Percentiles rank a stretch among this genome's conserved stretches.
Evolutionary conservation across 2,329 filamentous ascomycete species (phyloP).

Genomic region (Botrytis medusae): DNA sequence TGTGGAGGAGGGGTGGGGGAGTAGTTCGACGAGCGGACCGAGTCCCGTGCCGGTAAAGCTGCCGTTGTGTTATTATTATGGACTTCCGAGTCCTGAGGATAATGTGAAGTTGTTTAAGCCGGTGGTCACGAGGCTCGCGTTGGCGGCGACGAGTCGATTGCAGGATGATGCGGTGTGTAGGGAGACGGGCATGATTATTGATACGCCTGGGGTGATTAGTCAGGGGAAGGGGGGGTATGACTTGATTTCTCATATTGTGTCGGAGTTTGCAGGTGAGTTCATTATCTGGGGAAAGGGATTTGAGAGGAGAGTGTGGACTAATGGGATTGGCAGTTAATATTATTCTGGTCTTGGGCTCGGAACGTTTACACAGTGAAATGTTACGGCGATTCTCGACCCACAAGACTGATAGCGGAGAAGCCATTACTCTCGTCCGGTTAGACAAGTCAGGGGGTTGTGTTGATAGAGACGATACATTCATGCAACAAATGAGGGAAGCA

Average conservation of each 20-base stretch:
- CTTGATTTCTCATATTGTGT: conserved; percentile 75
- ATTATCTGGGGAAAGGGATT: neutral
- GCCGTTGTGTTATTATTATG: conserved; percentile 88
- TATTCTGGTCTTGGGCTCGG: conserved; percentile 78
- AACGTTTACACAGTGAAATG: conserved; percentile 73
- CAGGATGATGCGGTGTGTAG: conserved; percentile 72
- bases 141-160: conserved; percentile 74
- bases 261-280: conserved; percentile 59
- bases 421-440: conserved; percentile 73
- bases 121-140: conserved; percentile 72
- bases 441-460: conserved; percentile 85
- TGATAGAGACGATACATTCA: conserved; percentile 69
- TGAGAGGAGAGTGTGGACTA: neutral
- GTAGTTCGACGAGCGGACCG: conserved; percentile 85
- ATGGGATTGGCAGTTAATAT: conserved; percentile 59
- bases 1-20: conserved; percentile 85
- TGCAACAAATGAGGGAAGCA: conserved; percentile 71
- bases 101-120: conserved; percentile 71
- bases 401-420: conserved; percentile 60
- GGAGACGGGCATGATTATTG: conserved; percentile 78
- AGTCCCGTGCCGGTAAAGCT: conserved; percentile 87
- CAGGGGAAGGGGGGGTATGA: conserved; percentile 69
- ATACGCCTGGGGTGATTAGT: conserved; percentile 71
- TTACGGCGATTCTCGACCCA: conserved; percentile 62
- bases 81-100: conserved; percentile 69